Evolutionary conservation across 306 rosid species (phyloP), one percentile per base, ranked within the genome.

Genomic region (Cercis canadensis): DNA sequence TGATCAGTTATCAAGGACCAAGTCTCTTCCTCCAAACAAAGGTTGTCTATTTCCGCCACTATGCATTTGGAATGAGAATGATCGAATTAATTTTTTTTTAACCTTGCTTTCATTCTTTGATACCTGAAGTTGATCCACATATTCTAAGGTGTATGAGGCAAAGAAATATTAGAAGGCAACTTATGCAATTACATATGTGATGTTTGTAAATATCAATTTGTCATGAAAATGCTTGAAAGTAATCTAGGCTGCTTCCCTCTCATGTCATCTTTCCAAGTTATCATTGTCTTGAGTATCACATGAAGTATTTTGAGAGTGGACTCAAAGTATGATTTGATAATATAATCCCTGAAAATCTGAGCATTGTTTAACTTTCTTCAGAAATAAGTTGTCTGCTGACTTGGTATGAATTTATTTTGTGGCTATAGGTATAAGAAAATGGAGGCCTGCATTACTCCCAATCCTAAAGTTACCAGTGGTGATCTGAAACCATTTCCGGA

Each of bases 371-470:
- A 60, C 62, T 67, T 29, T 37, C 33, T 43, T 49, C 40, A 15
- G 10, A 64, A 37, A 62, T 17, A 9, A 13, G 51, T 45, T n/a
- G 33, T 29, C 36, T 57, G 46, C 62, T 82, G 29, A 60, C 66
- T 45, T 51, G 44, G 66, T 50, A 50, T 76, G 57, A 5, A 69
- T 71, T 75, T 49, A 61, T 80, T 80, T 36, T 77, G 65, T 78
- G 72, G 56, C 41, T 58, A 11, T 69, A 93, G 98, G 98, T 88
- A 94, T 62, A 79, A 86, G 83, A 91, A 88, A 86, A 92, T 95
- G 97, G 99, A 89, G 80, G 78, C 58, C 43, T 91, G 97, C 61
- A 62, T 92, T 68, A 87, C 96, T 39, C 96, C 87, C 3, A 89
- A 64, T 56, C 84, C 85, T 50, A 79, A 82, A 58, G 88, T 64